Conservation (phyloP, 108 stramenopile species). For the Fragilariopsis cylindrus region DNA sequence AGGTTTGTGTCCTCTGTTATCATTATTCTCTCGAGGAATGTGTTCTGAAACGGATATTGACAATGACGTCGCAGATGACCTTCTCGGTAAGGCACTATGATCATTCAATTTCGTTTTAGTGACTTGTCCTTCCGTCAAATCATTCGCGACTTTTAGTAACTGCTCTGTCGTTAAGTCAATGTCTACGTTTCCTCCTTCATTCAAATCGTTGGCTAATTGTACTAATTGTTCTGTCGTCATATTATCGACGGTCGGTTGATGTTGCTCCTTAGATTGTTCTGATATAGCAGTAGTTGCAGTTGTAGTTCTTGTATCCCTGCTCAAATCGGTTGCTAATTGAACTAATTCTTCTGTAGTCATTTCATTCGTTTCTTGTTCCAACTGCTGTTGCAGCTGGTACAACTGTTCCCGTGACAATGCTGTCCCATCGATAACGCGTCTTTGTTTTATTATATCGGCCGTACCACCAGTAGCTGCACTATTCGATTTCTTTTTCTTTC, state of each 20-base stretch:
- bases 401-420: slow-evolving; percentile 1
- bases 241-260: background rate
- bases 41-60: background rate
- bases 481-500: background rate
- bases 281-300: background rate
- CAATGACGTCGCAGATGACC: background rate
- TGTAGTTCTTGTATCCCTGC: background rate
- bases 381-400: background rate
- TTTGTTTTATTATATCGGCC: too few relatives aligned
- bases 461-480: background rate
- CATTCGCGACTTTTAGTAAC: background rate
- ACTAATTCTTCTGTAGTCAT: slow-evolving; percentile 8
- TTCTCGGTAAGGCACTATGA: background rate
- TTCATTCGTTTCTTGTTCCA: background rate
- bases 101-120: background rate
- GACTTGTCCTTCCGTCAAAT: background rate
- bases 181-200: background rate
- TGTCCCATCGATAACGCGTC: slow-evolving; percentile 1
- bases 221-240: background rate
- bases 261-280: background rate
- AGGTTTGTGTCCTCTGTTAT: background rate
- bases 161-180: background rate
- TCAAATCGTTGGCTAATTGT: background rate
- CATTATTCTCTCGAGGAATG: background rate
- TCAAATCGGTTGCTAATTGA: background rate